Evolutionary conservation across 192 early-diverging fungal genomes (phyloP).

Genomic region (Endogone sp.): DNA sequence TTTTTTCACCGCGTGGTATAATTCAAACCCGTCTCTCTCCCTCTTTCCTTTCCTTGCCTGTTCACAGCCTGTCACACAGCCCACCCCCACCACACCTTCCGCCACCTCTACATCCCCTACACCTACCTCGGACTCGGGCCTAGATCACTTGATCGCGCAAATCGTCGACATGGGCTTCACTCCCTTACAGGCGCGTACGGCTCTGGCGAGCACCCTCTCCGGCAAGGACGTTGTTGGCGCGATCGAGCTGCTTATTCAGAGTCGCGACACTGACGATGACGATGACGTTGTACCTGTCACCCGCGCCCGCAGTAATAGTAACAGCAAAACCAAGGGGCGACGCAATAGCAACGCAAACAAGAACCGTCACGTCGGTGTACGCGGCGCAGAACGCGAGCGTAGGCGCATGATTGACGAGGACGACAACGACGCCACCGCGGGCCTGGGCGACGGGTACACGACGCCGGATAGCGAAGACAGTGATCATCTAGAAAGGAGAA

Average conservation of each 20-base stretch:
- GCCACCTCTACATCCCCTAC: neutral
- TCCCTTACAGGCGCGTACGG: constrained; percentile 53
- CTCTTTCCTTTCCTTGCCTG: neutral
- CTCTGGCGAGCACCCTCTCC: constrained; percentile 63
- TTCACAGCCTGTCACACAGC: neutral
- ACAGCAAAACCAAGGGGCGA: neutral
- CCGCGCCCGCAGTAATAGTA: neutral
- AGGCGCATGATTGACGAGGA: neutral
- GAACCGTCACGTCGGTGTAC: neutral
- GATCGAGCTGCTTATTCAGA: constrained; percentile 39
- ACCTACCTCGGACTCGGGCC: constrained; percentile 3
- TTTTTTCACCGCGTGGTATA: too few species aligned
- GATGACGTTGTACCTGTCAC: neutral
- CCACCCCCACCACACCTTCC: neutral
- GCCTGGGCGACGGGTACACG: neutral
- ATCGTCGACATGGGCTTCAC: constrained; percentile 83
- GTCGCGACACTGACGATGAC: constrained; percentile 1
- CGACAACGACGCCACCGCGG: neutral
- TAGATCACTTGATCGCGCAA: constrained; percentile 60
- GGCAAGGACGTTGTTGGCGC: constrained; percentile 55
- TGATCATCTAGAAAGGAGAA: neutral
- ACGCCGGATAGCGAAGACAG: neutral
- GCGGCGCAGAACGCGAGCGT: neutral
- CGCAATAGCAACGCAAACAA: neutral
- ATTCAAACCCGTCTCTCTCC: too few species aligned